Evolutionary conservation across 1,284 basidiomycete species (phyloP).

Genomic region (Moesziomyces globuligerus): DNA sequence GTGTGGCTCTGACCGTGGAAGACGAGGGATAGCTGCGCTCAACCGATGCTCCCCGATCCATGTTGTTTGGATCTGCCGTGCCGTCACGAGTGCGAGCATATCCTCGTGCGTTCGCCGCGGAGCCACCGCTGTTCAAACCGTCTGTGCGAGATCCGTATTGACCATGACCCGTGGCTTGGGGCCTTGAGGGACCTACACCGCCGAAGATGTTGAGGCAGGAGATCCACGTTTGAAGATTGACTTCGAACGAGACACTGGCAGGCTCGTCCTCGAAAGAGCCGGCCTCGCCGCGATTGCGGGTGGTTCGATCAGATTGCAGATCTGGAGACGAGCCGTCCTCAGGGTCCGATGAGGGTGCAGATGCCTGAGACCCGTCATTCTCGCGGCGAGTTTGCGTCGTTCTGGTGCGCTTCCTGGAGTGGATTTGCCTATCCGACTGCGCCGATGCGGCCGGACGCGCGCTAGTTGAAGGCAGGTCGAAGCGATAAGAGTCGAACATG

Average conservation of each 20-base stretch:
- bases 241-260: constrained; percentile 74
- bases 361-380: background rate
- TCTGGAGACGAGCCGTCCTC: background rate
- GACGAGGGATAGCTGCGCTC: constrained; percentile 10
- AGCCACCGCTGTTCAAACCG: background rate
- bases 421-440: background rate
- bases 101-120: constrained; percentile 2
- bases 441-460: background rate
- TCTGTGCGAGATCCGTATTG: constrained; percentile 12
- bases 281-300: background rate
- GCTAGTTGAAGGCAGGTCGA: constrained; percentile 68
- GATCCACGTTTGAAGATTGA: constrained; percentile 81
- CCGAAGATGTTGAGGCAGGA: constrained; percentile 93
- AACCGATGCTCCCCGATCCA: constrained; percentile 17
- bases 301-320: background rate
- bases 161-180: constrained; percentile 1
- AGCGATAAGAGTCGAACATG: constrained; percentile 81
- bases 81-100: constrained; percentile 27
- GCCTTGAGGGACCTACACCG: constrained; percentile 71
- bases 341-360: constrained; percentile 7
- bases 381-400: background rate
- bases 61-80: constrained; percentile 20
- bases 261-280: constrained; percentile 59
- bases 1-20: constrained; percentile 70
- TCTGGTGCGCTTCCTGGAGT: constrained; percentile 15